These are phyloP conservation scores for Tilletia setariae DNA, from an alignment of 1,284 basidiomycete species.

Conservation along the genomic window DNA sequence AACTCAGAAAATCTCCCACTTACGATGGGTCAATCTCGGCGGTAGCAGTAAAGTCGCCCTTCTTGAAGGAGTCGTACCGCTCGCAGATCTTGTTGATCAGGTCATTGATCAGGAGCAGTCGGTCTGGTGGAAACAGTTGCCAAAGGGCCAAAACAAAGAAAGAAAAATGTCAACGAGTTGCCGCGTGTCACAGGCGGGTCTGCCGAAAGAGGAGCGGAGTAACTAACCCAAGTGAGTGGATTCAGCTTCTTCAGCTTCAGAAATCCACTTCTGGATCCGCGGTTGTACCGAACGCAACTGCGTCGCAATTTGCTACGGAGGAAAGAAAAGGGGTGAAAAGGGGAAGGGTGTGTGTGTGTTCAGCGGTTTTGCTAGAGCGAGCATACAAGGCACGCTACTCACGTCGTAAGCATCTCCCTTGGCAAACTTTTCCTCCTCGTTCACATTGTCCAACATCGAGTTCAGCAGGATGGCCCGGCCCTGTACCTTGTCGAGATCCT, in stretches of 20 bases:
- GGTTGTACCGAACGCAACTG: conserved; percentile 81
- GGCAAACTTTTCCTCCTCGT: conserved; percentile 62
- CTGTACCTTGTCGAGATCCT: conserved; percentile 90
- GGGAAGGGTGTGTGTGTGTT: too few relatives aligned
- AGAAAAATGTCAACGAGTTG: too few relatives aligned
- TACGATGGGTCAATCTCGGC: conserved; percentile 60
- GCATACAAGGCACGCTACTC: conserved; percentile 45
- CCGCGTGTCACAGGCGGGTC: too few relatives aligned
- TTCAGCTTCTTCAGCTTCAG: conserved; percentile 69
- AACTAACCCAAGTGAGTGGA: conserved; percentile 74
- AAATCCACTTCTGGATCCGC: conserved; percentile 96
- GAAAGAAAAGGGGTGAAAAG: too few relatives aligned
- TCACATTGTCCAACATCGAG: conserved; percentile 93
- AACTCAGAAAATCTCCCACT: conserved; percentile 17
- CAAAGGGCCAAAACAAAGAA: background rate
- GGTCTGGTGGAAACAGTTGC: conserved; percentile 61
- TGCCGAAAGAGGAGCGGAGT: too few relatives aligned
- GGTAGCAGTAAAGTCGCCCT: conserved; percentile 72
- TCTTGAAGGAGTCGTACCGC: conserved; percentile 86
- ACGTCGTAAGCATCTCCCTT: conserved; percentile 89
- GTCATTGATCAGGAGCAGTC: conserved; percentile 92
- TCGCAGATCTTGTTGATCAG: conserved; percentile 88
- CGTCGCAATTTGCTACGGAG: conserved; percentile 75
- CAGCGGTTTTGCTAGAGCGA: background rate
- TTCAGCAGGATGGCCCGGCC: conserved; percentile 88